Evolutionary conservation across 176 grass and related monocot genomes (phyloP), one percentile per base, ranked within the genome.

Genomic region (Juncus inflexus): DNA sequence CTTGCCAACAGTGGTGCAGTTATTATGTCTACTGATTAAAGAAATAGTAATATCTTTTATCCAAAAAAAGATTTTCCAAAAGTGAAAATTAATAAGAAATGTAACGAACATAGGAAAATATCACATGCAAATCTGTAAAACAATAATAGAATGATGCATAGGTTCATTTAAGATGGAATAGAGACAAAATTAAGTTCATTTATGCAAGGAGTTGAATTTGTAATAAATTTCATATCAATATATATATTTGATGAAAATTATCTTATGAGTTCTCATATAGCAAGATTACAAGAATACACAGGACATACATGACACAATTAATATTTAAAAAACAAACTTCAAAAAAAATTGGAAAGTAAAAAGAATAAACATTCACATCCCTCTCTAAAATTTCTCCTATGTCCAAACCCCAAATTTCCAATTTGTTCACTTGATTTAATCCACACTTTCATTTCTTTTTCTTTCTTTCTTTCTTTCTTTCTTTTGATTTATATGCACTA

Each of bases 201-300:
- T 28, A 28, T 28, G 19, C 19, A 28, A 39, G n/a, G 7, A 40
- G 51, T 4, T 69, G 49, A 28, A 28, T 28, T 1, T 28, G 19
- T 28, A 69, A 69, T 69, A 54, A 55, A 52, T 69, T 65, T 41
- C 19, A 69, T 58, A 37, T 71, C 12, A 59, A 36, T 71, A 42
- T 71, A 71, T 58, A 14, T 69, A 54, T 15, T 52, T 69, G 66
- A 69, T 52, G 52, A 12, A 68, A 56, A 49, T 28, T 28, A 28
- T 69, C 52, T 71, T 71, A 59, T 71, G 35, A 71, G 41, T 41
- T 58, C 67, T 71, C 67, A 71, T 40, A 47, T 9, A 71, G 36
- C 38, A 71, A 36, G 57, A 42, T 71, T 58, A 59, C 57, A 55
- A 47, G 52, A 70, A 58, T 59, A 71, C 53, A 70, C 54, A 71